Evolutionary conservation across 2,329 filamentous ascomycete species (phyloP).

Genomic region (Magnaporthiopsis rhizophila): DNA sequence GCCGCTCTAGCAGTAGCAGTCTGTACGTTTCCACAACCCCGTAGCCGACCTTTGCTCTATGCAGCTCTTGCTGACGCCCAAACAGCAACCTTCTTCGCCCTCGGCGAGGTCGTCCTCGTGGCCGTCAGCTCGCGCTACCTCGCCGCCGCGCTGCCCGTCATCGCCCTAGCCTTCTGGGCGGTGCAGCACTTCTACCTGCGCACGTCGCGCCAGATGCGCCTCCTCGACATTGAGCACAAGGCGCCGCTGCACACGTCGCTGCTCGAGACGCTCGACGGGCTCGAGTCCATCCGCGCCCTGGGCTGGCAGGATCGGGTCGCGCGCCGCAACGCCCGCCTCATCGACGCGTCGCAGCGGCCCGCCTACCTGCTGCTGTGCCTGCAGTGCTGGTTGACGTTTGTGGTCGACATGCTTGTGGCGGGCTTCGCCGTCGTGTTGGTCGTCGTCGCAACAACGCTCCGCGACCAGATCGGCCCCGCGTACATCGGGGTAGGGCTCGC

Average conservation of each 20-base stretch:
- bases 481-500: slow-evolving; percentile 24
- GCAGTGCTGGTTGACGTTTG: slow-evolving; percentile 44
- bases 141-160: slow-evolving; percentile 33
- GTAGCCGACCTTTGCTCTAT: not conserved
- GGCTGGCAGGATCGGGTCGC: slow-evolving; percentile 39
- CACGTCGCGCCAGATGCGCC: slow-evolving; percentile 42
- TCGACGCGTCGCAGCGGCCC: slow-evolving; percentile 47
- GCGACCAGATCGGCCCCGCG: slow-evolving; percentile 20
- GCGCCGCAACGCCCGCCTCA: slow-evolving; percentile 34
- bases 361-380: slow-evolving; percentile 49
- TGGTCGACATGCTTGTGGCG: slow-evolving; percentile 29
- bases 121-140: slow-evolving; percentile 35
- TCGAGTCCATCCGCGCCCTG: slow-evolving; percentile 45
- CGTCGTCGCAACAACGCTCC: slow-evolving; percentile 26
- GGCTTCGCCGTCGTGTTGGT: slow-evolving; percentile 26
- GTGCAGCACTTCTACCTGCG: slow-evolving; percentile 43
- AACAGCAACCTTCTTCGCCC: slow-evolving; percentile 15
- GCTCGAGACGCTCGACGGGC: slow-evolving; percentile 37
- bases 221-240: slow-evolving; percentile 45
- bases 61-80: not conserved
- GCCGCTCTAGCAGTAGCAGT: slow-evolving; percentile 17
- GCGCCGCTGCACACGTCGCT: slow-evolving; percentile 37
- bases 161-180: slow-evolving; percentile 30
- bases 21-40: slow-evolving; percentile 11
- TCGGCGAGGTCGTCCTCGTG: slow-evolving; percentile 37